Evolutionary conservation across 176 grass and related monocot genomes (phyloP), one percentile per base, ranked within the genome.

Genomic region (Oryza meridionalis): DNA sequence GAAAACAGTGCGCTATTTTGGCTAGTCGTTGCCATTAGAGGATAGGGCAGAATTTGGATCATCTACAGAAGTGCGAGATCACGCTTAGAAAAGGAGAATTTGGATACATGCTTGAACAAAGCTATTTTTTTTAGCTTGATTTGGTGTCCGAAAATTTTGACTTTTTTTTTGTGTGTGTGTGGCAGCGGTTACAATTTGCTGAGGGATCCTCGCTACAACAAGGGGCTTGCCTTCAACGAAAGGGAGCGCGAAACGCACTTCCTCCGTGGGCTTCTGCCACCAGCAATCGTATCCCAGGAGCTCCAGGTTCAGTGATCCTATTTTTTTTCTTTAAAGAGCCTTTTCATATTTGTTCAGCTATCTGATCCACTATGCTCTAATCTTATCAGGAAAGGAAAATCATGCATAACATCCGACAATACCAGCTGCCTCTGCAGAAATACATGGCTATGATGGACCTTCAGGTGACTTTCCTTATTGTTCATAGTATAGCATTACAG

Each of bases 401-500:
- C 26, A 94, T 98, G 93, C 78, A 86, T 27, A 95, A 89, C 77
- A 88, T 98, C 50, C 85, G 91, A 9, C 86, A 93, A 4, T 96
- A 99, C 70, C 83, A 99, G 53, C 49, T 99, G 84, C 96, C 96
- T 12, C 78, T 99, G 75, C 93, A 99, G 78, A 86, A 88, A 27
- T 99, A 99, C 77, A 79, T 85, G 83, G 91, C 96, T 38, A 79
- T 98, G 91, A 98, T 98, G 93, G 93, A 98, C 43, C 89, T 98
- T 51, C 87, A 98, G 81, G 96, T 98, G 43, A 78, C 51, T 83
- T 81, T 76, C 46, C 45, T 65, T 88, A 37, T 10, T 82, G 40
- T 86, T 77, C 70, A 67, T 73, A 7, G 21, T 55, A 29, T 82
- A 64, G 29, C 29, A 3, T 9, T 55, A 19, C 70, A 64, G 22